A percentile compares a stretch with the other conserved stretches of the same genome.
Evolutionary conservation across 352 stramenopile species (phyloP).

Genomic region (Phytophthora tentaculata): DNA sequence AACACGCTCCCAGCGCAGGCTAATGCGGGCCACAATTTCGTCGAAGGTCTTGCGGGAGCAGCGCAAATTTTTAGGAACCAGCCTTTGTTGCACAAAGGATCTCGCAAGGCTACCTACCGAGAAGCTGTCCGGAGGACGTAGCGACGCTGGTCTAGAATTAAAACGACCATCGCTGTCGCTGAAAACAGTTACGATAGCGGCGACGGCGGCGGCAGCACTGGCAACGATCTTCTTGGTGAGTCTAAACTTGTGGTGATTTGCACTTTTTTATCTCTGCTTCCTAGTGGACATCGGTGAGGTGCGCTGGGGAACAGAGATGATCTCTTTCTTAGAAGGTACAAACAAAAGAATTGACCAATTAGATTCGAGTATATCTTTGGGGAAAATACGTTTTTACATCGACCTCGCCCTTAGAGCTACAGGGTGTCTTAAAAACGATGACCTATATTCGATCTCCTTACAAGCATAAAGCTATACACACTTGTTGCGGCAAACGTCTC

Average conservation of each 20-base stretch:
- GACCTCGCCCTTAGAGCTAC: background rate
- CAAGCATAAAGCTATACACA: no score
- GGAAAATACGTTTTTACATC: background rate
- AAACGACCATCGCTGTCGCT: background rate
- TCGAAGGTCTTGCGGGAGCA: background rate
- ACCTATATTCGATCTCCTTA: no score
- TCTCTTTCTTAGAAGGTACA: background rate
- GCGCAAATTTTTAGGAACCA: background rate
- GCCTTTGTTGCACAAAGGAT: background rate
- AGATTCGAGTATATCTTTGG: background rate
- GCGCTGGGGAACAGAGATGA: background rate
- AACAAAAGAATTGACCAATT: background rate
- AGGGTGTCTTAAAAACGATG: no score
- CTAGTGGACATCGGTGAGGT: background rate
- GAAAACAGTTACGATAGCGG: background rate
- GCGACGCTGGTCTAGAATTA: background rate
- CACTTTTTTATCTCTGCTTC: background rate
- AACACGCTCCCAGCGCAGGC: background rate
- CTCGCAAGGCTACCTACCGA: background rate
- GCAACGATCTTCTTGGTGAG: background rate
- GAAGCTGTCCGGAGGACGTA: background rate
- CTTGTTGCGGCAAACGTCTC: no score
- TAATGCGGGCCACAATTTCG: background rate
- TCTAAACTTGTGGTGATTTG: background rate
- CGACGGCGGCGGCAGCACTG: background rate